These are phyloP conservation scores for Leccinellum rugosiceps DNA, from an alignment of 768 basidiomycete genomes.

Conservation along the genomic window DNA sequence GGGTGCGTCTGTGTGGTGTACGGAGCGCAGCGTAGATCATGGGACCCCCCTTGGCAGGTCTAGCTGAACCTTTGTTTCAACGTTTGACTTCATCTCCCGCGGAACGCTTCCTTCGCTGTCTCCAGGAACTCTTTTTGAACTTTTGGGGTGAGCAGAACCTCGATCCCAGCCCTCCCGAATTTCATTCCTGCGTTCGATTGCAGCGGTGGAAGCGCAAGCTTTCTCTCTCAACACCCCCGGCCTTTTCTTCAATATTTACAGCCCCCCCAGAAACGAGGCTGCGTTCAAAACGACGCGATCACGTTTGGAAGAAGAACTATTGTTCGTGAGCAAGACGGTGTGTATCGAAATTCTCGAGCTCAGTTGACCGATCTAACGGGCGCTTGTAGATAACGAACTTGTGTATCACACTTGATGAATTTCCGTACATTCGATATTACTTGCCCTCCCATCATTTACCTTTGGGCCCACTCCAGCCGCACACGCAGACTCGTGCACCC, in stretches of 20 bases:
- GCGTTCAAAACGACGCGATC: constrained; percentile 63
- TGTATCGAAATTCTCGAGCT: neutral
- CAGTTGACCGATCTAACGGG: neutral
- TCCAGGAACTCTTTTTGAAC: constrained; percentile 89
- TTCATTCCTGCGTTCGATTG: constrained; percentile 6
- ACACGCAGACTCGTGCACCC: constrained; percentile 60
- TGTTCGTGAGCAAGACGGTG: constrained; percentile 70
- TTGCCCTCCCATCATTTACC: constrained; percentile 79
- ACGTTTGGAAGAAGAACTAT: constrained; percentile 84
- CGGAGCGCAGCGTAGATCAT: neutral
- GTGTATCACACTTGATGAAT: constrained; percentile 87
- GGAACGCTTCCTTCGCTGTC: constrained; percentile 66
- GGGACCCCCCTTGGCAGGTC: constrained; percentile 45
- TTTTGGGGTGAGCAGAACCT: constrained; percentile 73
- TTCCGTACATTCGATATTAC: constrained; percentile 92
- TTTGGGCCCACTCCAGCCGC: constrained; percentile 76
- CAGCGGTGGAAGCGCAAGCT: constrained; percentile 82
- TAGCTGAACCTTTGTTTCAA: constrained; percentile 76
- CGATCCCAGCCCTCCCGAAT: neutral
- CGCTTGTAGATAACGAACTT: constrained; percentile 73
- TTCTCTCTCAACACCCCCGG: constrained; percentile 79
- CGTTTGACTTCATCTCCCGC: constrained; percentile 73
- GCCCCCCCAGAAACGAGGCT: constrained; percentile 73
- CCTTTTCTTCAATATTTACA: constrained; percentile 86
- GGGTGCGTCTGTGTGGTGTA: constrained; percentile 43